phyloP scores from a whole-genome alignment of 169 alveolate species.

The Cytauxzoon felis region DNA sequence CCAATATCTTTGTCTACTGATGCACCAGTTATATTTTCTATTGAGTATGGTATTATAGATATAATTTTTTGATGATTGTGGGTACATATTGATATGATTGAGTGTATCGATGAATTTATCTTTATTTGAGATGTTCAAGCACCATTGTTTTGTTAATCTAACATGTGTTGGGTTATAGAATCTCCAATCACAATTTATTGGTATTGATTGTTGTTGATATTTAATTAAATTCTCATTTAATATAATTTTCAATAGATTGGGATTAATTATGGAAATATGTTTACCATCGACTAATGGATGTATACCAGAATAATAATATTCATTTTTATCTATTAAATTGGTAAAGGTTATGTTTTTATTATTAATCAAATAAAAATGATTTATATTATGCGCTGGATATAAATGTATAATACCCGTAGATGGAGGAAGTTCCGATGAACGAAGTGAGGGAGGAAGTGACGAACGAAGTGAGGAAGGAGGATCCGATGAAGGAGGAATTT shows the following conservation, averaged over 20 bases:
- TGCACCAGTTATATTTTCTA: slow-evolving; percentile 76
- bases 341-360: slow-evolving; percentile 9
- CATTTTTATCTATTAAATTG: slow-evolving; percentile 55
- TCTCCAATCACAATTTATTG: slow-evolving; percentile 52
- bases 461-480: too few relatives aligned
- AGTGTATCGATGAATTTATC: slow-evolving; percentile 26
- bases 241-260: neutral
- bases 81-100: slow-evolving; percentile 50
- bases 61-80: slow-evolving; percentile 34
- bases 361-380: slow-evolving; percentile 27
- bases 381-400: slow-evolving; percentile 55
- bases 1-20: slow-evolving; percentile 80
- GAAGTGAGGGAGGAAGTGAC: too few relatives aligned
- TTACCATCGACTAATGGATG: slow-evolving; percentile 31
- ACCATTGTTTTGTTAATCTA: slow-evolving; percentile 54
- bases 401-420: slow-evolving; percentile 59
- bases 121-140: slow-evolving; percentile 12
- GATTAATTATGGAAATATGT: slow-evolving; percentile 27
- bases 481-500: too few relatives aligned
- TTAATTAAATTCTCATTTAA: slow-evolving; percentile 29
- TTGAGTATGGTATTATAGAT: slow-evolving; percentile 51
- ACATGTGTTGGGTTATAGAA: slow-evolving; percentile 41
- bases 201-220: slow-evolving; percentile 1
- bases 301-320: slow-evolving; percentile 18
- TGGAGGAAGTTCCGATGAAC: too few relatives aligned